Conservation (phyloP, 2,329 filamentous ascomycete species). For the Byssothecium circinans region DNA sequence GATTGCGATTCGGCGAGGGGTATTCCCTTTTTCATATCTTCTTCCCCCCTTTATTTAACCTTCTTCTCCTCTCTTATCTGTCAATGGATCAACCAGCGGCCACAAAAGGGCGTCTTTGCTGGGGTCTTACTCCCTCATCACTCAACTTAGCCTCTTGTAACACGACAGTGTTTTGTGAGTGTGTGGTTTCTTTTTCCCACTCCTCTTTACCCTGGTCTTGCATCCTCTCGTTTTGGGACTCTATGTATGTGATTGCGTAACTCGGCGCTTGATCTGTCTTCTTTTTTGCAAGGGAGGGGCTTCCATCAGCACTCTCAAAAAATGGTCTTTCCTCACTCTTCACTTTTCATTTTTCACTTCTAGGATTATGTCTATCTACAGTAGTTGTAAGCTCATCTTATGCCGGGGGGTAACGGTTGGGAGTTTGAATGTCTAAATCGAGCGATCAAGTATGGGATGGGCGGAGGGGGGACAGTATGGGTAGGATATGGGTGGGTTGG, state of each 20-base stretch:
- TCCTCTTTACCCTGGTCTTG: constrained; percentile 31
- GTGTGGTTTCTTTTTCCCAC: constrained; percentile 22
- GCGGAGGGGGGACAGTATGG: background rate
- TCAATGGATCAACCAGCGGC: constrained; percentile 28
- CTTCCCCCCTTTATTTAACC: constrained; percentile 5
- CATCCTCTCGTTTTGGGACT: constrained; percentile 33
- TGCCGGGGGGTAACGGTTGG: background rate
- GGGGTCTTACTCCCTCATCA: constrained; percentile 19
- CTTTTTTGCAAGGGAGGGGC: constrained; percentile 6
- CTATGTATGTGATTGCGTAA: too few species aligned
- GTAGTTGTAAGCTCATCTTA: background rate
- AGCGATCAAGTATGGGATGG: background rate
- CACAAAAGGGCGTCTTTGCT: background rate
- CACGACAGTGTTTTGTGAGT: constrained; percentile 29
- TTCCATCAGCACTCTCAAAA: constrained; percentile 4
- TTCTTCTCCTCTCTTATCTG: constrained; percentile 3
- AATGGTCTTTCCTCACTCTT: background rate
- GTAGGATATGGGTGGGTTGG: background rate
- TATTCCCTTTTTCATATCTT: constrained; percentile 18
- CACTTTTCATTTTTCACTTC: background rate
- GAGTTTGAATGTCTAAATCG: constrained; percentile 2
- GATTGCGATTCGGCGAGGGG: constrained; percentile 28
- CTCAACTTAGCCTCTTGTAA: constrained; percentile 25
- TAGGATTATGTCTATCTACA: constrained; percentile 6
- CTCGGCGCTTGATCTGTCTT: constrained; percentile 6